Conservation (phyloP, 352 stramenopile genomes). For the Phytophthora pistaciae region DNA sequence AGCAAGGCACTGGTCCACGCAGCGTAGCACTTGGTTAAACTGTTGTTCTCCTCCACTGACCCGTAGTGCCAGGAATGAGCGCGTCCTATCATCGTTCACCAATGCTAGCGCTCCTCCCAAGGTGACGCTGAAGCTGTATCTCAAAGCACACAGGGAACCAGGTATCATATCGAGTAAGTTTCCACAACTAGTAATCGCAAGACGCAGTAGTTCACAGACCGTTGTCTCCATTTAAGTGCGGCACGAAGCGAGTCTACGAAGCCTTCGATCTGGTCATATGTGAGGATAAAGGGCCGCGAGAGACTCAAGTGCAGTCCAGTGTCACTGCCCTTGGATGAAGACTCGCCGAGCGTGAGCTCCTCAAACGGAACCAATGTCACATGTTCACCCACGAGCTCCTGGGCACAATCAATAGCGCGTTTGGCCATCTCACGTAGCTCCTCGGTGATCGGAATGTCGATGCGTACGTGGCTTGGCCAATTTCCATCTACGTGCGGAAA, state of each 20-base stretch:
- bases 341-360: constrained; percentile 19
- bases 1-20: constrained; percentile 71
- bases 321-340: constrained; percentile 10
- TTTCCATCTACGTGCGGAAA: constrained; percentile 86
- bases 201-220: constrained; percentile 39
- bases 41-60: constrained; percentile 47
- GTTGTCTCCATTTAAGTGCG: constrained; percentile 75
- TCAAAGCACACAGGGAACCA: neutral
- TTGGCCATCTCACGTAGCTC: constrained; percentile 37
- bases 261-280: constrained; percentile 66
- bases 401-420: constrained; percentile 39
- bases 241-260: constrained; percentile 76
- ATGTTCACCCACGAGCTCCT: constrained; percentile 32
- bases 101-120: constrained; percentile 56
- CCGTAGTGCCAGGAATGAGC: constrained; percentile 75
- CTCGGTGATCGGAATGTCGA: constrained; percentile 44
- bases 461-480: constrained; percentile 81
- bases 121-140: constrained; percentile 53
- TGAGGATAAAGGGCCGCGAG: constrained; percentile 80
- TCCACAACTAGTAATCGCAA: neutral
- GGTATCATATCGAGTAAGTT: neutral
- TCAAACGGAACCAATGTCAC: constrained; percentile 50
- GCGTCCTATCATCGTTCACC: constrained; percentile 79
- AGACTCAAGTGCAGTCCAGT: constrained; percentile 71
- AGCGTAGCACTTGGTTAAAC: constrained; percentile 52